These are phyloP conservation scores for Hericium erinaceus DNA, from an alignment of 768 basidiomycete species.

Conservation along the genomic window DNA sequence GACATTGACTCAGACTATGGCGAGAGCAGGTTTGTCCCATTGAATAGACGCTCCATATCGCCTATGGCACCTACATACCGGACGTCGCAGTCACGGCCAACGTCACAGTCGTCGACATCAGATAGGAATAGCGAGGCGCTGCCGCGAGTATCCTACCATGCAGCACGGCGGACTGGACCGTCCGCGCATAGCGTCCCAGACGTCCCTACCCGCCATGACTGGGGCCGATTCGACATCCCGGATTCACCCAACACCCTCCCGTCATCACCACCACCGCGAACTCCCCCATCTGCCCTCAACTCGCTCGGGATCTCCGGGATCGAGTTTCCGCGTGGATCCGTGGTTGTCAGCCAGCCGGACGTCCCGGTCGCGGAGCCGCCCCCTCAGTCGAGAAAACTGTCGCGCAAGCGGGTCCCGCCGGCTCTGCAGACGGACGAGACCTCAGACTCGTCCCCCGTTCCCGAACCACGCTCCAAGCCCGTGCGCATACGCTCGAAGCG, in stretches of 20 bases:
- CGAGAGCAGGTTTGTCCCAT: slow-evolving; percentile 47
- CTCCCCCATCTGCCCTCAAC: slow-evolving; percentile 23
- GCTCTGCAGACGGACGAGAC: slow-evolving; percentile 25
- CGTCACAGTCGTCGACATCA: slow-evolving; percentile 25
- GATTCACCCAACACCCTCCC: slow-evolving; percentile 33
- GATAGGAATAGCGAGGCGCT: slow-evolving; percentile 4
- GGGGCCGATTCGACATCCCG: slow-evolving; percentile 23
- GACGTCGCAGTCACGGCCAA: slow-evolving; percentile 21
- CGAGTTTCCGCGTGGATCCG: slow-evolving; percentile 26
- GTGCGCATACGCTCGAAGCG: slow-evolving; percentile 48
- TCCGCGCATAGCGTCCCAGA: no score
- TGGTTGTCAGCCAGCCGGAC: slow-evolving; percentile 19
- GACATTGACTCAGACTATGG: slow-evolving; percentile 49
- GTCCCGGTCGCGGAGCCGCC: slow-evolving; percentile 21
- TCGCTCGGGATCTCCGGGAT: slow-evolving; percentile 14
- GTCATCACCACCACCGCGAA: slow-evolving; percentile 30
- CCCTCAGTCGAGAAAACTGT: slow-evolving; percentile 20
- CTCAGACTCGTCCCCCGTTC: slow-evolving; percentile 40
- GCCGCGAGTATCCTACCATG: neutral
- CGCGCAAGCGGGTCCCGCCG: slow-evolving; percentile 28
- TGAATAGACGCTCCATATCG: slow-evolving; percentile 61
- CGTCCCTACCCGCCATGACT: slow-evolving; percentile 16
- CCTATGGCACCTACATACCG: slow-evolving; percentile 44
- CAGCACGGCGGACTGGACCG: no score
- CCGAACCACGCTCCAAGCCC: slow-evolving; percentile 27